These are phyloP conservation scores for Acanthamoeba castellanii DNA, from an alignment of 208 protist genomes.

Conservation along the genomic window DNA sequence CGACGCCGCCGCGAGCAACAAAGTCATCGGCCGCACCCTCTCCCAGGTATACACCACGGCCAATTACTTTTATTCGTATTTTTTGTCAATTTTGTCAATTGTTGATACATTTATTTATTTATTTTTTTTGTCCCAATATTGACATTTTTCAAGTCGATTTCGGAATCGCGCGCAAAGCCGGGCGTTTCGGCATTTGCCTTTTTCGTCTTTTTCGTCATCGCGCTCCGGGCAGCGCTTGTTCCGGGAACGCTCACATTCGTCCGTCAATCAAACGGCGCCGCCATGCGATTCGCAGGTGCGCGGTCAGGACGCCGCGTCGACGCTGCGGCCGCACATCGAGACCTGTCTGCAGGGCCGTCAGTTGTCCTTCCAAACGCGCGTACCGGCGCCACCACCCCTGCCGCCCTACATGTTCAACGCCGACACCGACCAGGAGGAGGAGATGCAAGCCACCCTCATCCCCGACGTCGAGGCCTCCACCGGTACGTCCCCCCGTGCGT, in stretches of 20 bases:
- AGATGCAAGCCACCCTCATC: constrained; percentile 28
- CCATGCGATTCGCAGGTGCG: background rate
- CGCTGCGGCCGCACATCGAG: background rate
- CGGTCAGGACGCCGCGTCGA: background rate
- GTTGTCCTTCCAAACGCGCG: background rate
- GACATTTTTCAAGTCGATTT: too few species aligned
- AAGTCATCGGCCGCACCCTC: background rate
- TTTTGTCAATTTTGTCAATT: too few species aligned
- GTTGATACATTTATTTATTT: too few species aligned
- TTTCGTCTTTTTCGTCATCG: too few species aligned
- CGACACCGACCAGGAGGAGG: constrained; percentile 7
- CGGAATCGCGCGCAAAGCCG: too few species aligned
- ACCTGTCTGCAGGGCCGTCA: background rate
- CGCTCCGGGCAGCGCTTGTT: too few species aligned
- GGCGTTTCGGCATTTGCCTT: too few species aligned
- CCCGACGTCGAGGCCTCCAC: background rate
- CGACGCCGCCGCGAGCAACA: background rate
- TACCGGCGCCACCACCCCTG: background rate
- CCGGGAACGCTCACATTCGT: too few species aligned
- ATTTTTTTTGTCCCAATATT: too few species aligned
- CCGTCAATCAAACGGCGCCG: too few species aligned
- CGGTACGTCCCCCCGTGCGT: background rate
- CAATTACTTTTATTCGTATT: too few species aligned
- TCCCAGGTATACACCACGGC: background rate
- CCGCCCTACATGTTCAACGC: constrained; percentile 18